A percentile compares a stretch with the other conserved stretches of the same genome.
Evolutionary conservation across 805 yeast genomes (phyloP).

Genomic region (Kluyveromyces aestuarii): DNA sequence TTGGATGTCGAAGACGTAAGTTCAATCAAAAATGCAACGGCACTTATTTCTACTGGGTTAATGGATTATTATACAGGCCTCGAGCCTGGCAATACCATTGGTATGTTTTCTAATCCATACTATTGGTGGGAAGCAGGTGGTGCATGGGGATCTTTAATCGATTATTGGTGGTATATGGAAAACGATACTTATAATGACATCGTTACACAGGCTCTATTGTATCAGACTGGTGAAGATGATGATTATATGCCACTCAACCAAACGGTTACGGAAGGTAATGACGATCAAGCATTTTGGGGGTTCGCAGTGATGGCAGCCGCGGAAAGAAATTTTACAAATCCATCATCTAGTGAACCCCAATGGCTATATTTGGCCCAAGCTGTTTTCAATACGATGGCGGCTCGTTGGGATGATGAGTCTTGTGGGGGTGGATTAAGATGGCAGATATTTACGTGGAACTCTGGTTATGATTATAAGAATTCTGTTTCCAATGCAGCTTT

Average conservation of each 20-base stretch:
- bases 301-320: constrained; percentile 54
- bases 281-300: constrained; percentile 68
- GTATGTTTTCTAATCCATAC: constrained; percentile 83
- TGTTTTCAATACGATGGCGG: constrained; percentile 44
- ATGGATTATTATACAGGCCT: constrained; percentile 74
- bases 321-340: constrained; percentile 46
- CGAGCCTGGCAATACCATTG: constrained; percentile 66
- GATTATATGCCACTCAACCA: constrained; percentile 57
- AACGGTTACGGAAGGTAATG: constrained; percentile 61
- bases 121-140: constrained; percentile 97
- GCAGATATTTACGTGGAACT: constrained; percentile 55
- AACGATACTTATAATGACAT: constrained; percentile 53
- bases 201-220: constrained; percentile 43
- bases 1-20: constrained; percentile 24
- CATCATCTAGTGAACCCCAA: constrained; percentile 33
- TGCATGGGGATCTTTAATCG: constrained; percentile 58
- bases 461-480: constrained; percentile 57
- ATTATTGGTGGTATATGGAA: constrained; percentile 61
- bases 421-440: constrained; percentile 64
- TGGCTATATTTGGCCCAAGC: constrained; percentile 55
- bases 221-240: constrained; percentile 36
- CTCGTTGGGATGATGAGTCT: constrained; percentile 46
- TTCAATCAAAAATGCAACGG: constrained; percentile 40
- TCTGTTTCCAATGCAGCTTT: constrained; percentile 57
- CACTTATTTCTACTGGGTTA: constrained; percentile 57